Base-by-base conservation (phyloP, 108 stramenopile species). In the Stephanodiscus triporus region DNA sequence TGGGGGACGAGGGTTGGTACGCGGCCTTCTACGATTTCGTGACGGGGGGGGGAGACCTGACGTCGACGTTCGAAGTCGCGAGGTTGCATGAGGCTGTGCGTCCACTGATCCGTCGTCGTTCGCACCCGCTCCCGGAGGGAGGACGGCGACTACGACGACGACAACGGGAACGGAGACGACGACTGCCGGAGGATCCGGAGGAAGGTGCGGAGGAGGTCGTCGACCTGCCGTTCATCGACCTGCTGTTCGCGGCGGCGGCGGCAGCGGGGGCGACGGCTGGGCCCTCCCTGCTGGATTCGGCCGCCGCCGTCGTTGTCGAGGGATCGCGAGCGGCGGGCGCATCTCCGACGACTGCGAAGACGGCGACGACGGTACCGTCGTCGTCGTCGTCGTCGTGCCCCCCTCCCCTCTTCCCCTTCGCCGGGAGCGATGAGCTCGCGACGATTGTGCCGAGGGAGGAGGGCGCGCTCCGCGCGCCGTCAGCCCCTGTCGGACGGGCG, bases 321-420 rank as follows among this genome's bases (percentile, higher is more conserved):
- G 23, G n/a, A n/a, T n/a, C n/a, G n/a, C n/a, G n/a, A n/a, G n/a
- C n/a, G n/a, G n/a, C n/a, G n/a, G n/a, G n/a, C n/a, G n/a, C n/a
- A n/a, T n/a, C n/a, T n/a, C n/a, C n/a, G n/a, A n/a, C 16, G 16
- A n/a, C 50, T 2, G 6, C 29, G 13, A 2, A 42, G 19, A 38
- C 51, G 24, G 7, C 27, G 20, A 50, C 50, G 66, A 9, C 14
- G 16, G 45, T n/a, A 30, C 54, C 63, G 0, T 30, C 53, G n/a
- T n/a, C n/a, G n/a, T n/a, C n/a, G n/a, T n/a, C n/a, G n/a, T n/a
- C n/a, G n/a, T n/a, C n/a, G n/a, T n/a, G n/a, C n/a, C 77, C 77
- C 5, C 77, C 77, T 17, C 54, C 72, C 24, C 66, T 73, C 0
- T 74, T 68, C 72, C 55, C 77, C 32, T 56, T 51, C 54, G 57